Evolutionary conservation across 768 basidiomycete species (phyloP), one percentile per base, ranked within the genome.

Genomic region (Kwoniella botswanensis): DNA sequence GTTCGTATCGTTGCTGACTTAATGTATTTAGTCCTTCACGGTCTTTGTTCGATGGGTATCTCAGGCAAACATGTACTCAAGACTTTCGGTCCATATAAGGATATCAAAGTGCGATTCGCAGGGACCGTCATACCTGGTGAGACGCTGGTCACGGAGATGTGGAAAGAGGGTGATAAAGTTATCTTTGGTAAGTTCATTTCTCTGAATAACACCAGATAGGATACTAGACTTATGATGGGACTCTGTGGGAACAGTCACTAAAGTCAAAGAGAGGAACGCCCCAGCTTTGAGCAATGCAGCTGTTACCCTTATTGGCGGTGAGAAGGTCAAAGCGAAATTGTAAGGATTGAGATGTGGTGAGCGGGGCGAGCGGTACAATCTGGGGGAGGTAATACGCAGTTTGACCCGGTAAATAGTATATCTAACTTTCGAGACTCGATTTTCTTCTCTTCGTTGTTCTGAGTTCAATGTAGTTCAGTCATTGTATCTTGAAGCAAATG

Each of bases 61-160:
- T 88, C 94, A 4, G 93, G 90, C 5, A 98, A 98, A 84, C 94
- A 98, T 79, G 90, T 99, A 44, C 82, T 93, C 73, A 92, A 96
- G 84, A 86, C 89, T 3, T 99, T 89, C 79, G 97, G 97, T 13
- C 82, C 88, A 17, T 96, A 88, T 85, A 89, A 89, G 77, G 93
- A 98, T 81, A 96, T 99, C 86, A 99, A 98, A 88, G 94, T 93
- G 70, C 89, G 96, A 89, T 96, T 98, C 83, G 89, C 91, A 0
- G 94, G 93, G 3, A 89, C 93, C 2, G 93, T 98, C 24, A 95
- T 91, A 81, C 97, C 96, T 2, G 96, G 95, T 0, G 94, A 98
- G 84, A 98, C 96, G 1, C 87, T 98, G 63, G 86, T 94, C 15
- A 99, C 96, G 0, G 90, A 93, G 82, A 98, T 98, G 96, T 99